Base-by-base conservation (phyloP, 78 protist species). In the Planoprotostelium fungivorum region DNA sequence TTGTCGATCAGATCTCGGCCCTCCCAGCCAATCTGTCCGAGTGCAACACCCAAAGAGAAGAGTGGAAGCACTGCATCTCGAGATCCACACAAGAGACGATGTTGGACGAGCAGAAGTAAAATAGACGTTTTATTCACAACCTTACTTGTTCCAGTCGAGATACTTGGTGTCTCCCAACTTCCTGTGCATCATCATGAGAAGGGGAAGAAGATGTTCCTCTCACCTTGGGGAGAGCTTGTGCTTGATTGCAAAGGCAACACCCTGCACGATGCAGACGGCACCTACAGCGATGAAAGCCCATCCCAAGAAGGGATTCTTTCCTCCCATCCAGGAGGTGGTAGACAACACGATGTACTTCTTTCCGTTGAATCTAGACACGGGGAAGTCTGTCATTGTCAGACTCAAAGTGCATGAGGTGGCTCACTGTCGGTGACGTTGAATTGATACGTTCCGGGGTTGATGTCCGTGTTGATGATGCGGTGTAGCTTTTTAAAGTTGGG, bases 321-420 rank as follows among this genome's bases (percentile, higher is more conserved):
- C 99, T 36, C 99, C 99, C n/a, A 97, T 91, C 99, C 99, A 97
- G 23, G 96, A 16, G n/a, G 95, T 88, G n/a, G 98, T 96, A 34
- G 98, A 87, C 84, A 98, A 51, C 16, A 98, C 96, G 63, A 98
- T 36, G 84, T 83, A 86, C 95, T 98, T 98, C 28, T 63, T 93
- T 36, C 99, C 99, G 0, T 35, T 38, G 39, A 96, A 97, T 35
- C 85, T 5, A 35, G 9, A 1, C 28, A 96, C 98, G n/a, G 94
- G 95, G 92, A 88, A 98, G 10, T 39, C 88, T 90, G 88, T 1
- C 16, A 0, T 25, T 38, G 16, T 51, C 73, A 51, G 16, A 34
- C 9, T 1, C 0, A 63, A 35, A 38, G 36, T 35, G 16, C 1
- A 87, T 5, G 29, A 35, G 34, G 1, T 35, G 0, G 0, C 63